Conservation (phyloP, 1,139 yeast genomes). For the Lodderomyces oxycetoniae region DNA sequence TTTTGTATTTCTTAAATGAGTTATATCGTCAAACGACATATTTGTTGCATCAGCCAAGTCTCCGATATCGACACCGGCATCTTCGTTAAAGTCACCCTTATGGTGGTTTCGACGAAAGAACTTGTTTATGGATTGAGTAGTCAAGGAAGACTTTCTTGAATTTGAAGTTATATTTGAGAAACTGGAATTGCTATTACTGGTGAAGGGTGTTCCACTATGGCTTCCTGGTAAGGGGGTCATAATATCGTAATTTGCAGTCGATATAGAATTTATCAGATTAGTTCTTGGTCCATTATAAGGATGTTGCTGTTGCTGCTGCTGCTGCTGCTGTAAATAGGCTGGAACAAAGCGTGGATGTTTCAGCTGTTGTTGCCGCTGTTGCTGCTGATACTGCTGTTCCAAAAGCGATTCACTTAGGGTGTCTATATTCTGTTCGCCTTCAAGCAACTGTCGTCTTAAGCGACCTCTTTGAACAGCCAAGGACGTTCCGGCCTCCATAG, state of each 20-base stretch:
- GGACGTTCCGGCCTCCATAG: slow-evolving; percentile 22
- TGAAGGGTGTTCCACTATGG: slow-evolving; percentile 6
- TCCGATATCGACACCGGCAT: slow-evolving; percentile 45
- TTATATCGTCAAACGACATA: slow-evolving; percentile 59
- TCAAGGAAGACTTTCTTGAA: slow-evolving; percentile 40
- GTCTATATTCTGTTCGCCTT: slow-evolving; percentile 27
- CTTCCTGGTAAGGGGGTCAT: slow-evolving; percentile 14
- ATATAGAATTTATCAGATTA: slow-evolving; percentile 11
- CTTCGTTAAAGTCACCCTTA: slow-evolving; percentile 43
- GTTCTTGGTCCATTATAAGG: slow-evolving; percentile 8
- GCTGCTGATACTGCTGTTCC: slow-evolving; percentile 11
- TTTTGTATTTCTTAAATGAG: slow-evolving; percentile 56
- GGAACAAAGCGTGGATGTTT: not conserved
- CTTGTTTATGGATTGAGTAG: slow-evolving; percentile 39
- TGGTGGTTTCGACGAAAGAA: slow-evolving; percentile 39
- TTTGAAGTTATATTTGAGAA: slow-evolving; percentile 6
- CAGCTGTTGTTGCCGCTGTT: slow-evolving; percentile 15
- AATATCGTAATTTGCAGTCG: slow-evolving; percentile 15
- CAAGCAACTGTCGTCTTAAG: slow-evolving; percentile 33
- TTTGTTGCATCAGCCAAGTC: slow-evolving; percentile 35
- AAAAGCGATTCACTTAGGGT: slow-evolving; percentile 18
- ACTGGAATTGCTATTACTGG: slow-evolving; percentile 4
- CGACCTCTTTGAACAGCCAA: slow-evolving; percentile 19
- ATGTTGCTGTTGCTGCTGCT: slow-evolving; percentile 13
- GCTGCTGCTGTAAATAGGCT: slow-evolving; percentile 10